Evolutionary conservation across 768 basidiomycete genomes (phyloP).

Genomic region (Suillus placidus): DNA sequence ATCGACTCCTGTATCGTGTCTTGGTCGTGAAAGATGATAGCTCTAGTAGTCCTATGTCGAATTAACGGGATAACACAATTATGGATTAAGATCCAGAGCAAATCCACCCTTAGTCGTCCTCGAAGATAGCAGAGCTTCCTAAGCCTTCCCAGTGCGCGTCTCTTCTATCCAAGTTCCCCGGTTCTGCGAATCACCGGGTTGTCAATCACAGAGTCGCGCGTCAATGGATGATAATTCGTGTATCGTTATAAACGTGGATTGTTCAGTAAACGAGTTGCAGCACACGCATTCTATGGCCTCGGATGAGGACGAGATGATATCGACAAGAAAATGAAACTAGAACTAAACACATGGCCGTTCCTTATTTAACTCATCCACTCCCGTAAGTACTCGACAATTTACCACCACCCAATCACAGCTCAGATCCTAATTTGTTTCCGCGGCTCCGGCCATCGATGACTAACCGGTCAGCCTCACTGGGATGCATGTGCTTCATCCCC

Average conservation of each 20-base stretch:
- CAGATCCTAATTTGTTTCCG: slow-evolving; percentile 1
- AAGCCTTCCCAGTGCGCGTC: background rate
- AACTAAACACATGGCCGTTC: background rate
- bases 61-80: no score
- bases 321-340: background rate
- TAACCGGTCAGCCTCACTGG: background rate
- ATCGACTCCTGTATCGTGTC: background rate
- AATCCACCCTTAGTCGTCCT: background rate
- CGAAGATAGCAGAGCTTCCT: background rate
- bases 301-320: background rate
- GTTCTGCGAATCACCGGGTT: background rate
- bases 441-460: background rate
- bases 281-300: background rate
- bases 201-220: background rate
- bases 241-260: background rate
- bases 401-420: background rate
- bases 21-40: background rate
- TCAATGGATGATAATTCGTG: background rate
- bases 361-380: background rate
- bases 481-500: background rate
- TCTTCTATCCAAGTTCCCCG: background rate
- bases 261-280: background rate
- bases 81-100: slow-evolving; percentile 9
- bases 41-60: background rate
- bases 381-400: background rate